Evolutionary conservation across 192 early-diverging fungal species (phyloP).

Genomic region (Geranomyces michiganensis): DNA sequence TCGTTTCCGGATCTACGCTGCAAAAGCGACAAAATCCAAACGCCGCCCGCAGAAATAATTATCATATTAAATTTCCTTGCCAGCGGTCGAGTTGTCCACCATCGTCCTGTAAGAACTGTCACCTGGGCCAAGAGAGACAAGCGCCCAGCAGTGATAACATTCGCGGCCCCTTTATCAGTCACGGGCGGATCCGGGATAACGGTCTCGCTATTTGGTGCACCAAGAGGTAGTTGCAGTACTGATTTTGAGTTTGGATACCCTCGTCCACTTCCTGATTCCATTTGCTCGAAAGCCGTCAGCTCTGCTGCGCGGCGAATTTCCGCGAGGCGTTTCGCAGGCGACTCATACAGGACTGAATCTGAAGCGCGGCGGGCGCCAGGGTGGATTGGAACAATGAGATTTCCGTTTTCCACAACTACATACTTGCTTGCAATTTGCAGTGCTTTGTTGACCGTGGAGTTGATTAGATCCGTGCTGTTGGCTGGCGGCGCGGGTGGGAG

Average conservation of each 20-base stretch:
- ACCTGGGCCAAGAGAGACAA: constrained; percentile 12
- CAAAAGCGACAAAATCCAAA: constrained; percentile 31
- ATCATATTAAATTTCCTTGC: constrained; percentile 40
- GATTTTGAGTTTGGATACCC: not conserved
- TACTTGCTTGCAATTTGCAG: constrained; percentile 2
- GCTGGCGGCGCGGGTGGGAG: not conserved
- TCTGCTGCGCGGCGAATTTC: not conserved
- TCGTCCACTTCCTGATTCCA: not conserved
- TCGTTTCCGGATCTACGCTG: constrained; percentile 35
- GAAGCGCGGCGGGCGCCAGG: not conserved
- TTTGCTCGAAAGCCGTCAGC: not conserved
- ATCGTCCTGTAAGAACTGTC: constrained; percentile 26
- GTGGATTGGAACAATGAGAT: not conserved
- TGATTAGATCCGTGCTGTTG: not conserved
- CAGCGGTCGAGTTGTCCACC: constrained; percentile 37
- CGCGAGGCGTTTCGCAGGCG: not conserved
- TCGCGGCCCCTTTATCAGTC: not conserved
- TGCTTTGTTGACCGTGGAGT: not conserved
- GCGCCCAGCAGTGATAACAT: not conserved
- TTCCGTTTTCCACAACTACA: not conserved
- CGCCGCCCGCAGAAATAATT: constrained; percentile 24
- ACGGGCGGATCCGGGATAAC: not conserved
- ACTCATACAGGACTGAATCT: not conserved
- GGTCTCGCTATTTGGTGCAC: not conserved
- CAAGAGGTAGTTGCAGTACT: not conserved